Evolutionary conservation across 192 early-diverging fungal species (phyloP).

Genomic region (Diversispora epigaea): DNA sequence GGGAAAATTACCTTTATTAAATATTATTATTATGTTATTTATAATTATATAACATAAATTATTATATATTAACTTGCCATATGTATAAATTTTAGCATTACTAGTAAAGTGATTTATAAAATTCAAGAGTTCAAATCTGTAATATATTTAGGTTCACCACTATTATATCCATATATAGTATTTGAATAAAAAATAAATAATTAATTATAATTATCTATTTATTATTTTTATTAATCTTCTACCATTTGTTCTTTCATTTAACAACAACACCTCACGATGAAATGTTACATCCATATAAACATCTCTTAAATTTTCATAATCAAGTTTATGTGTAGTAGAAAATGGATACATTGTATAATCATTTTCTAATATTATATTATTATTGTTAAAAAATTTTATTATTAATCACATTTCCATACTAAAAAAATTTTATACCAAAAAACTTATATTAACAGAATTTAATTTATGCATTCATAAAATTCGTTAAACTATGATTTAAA

Average conservation of each 20-base stretch:
- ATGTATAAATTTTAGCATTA: constrained; percentile 89
- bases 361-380: constrained; percentile 46
- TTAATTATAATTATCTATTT: background rate
- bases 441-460: too few species aligned
- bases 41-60: background rate
- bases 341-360: constrained; percentile 94
- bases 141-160: constrained; percentile 87
- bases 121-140: constrained; percentile 78
- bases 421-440: background rate
- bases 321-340: constrained; percentile 83
- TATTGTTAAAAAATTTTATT: too few species aligned
- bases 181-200: constrained; percentile 44
- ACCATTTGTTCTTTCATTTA: constrained; percentile 91
- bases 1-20: constrained; percentile 58
- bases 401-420: background rate
- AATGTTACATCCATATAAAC: constrained; percentile 95
- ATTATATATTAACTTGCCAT: constrained; percentile 52
- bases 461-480: constrained; percentile 89
- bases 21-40: background rate
- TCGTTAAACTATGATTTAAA: constrained; percentile 90
- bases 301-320: constrained; percentile 83
- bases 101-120: constrained; percentile 87
- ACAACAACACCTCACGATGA: constrained; percentile 85
- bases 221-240: background rate
- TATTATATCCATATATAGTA: constrained; percentile 78